These are phyloP conservation scores for Capronia epimyces DNA, from an alignment of 2,329 filamentous ascomycete genomes.

Conservation along the genomic window DNA sequence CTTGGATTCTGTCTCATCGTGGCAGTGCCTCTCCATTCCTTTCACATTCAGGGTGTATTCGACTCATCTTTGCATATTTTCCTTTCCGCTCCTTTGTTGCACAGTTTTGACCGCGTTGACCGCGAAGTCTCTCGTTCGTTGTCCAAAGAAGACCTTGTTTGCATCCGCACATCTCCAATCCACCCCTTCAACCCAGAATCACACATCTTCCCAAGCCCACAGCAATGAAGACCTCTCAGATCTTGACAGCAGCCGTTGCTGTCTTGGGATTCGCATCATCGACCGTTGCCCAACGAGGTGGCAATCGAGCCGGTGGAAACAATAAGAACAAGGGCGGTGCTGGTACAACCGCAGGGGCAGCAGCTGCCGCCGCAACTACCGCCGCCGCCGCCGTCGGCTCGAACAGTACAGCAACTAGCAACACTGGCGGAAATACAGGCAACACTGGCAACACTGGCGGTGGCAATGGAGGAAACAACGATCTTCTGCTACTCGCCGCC, in stretches of 20 bases:
- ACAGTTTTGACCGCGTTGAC: conserved; percentile 22
- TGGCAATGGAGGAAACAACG: conserved; percentile 10
- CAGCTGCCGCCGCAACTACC: conserved; percentile 3
- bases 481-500: conserved; percentile 10
- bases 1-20: conserved; percentile 23
- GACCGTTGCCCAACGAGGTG: conserved; percentile 16
- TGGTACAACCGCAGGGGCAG: conserved; percentile 9
- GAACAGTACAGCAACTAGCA: background rate
- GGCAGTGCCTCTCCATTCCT: conserved; percentile 28
- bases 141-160: conserved; percentile 2
- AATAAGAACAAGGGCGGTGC: conserved; percentile 20
- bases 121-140: conserved; percentile 26
- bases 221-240: conserved; percentile 23
- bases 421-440: conserved; percentile 11
- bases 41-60: conserved; percentile 20
- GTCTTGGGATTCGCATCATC: conserved; percentile 15
- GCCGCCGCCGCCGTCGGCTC: background rate
- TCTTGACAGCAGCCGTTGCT: conserved; percentile 18
- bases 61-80: conserved; percentile 9
- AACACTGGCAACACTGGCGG: conserved; percentile 12
- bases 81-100: conserved; percentile 20
- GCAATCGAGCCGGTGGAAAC: conserved; percentile 23
- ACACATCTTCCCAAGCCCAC: conserved; percentile 1
- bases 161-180: conserved; percentile 12
- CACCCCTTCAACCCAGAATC: background rate